A percentile compares a stretch with the other conserved stretches of the same genome.
These are phyloP conservation scores for Rhizophora apiculata DNA, from an alignment of 345 rosid genomes.

Conservation along the genomic window DNA sequence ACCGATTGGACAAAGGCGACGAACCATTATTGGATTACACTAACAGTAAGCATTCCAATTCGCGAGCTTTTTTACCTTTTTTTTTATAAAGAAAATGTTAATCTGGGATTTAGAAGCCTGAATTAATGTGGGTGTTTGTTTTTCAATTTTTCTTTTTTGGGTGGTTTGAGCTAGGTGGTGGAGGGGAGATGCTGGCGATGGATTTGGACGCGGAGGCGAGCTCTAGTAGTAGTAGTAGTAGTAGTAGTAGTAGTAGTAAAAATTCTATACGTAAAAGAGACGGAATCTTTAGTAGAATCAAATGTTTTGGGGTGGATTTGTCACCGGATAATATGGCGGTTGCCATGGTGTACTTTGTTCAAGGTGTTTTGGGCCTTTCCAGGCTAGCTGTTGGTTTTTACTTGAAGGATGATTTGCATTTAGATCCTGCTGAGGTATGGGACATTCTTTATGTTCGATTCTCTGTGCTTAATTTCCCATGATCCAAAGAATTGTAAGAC, in stretches of 20 bases:
- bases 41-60: slow-evolving; percentile 31
- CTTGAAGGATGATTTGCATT: slow-evolving; percentile 88
- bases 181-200: slow-evolving; percentile 44
- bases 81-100: background rate
- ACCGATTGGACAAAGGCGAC: slow-evolving; percentile 41
- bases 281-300: slow-evolving; percentile 35
- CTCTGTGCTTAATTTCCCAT: background rate
- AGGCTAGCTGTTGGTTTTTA: slow-evolving; percentile 94
- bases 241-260: slow-evolving; percentile 27
- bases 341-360: slow-evolving; percentile 97
- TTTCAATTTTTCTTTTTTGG: slow-evolving; percentile 9
- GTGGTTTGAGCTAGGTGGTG: slow-evolving; percentile 34
- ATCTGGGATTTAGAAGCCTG: background rate
- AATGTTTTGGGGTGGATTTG: slow-evolving; percentile 67
- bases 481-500: too few relatives aligned
- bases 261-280: slow-evolving; percentile 33
- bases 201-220: slow-evolving; percentile 41
- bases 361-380: slow-evolving; percentile 93
- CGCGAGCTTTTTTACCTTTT: background rate
- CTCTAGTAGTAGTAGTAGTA: slow-evolving; percentile 24
- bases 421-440: slow-evolving; percentile 96
- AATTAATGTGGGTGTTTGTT: background rate
- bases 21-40: slow-evolving; percentile 40
- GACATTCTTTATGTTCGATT: background rate
- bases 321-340: slow-evolving; percentile 92